Conservation (phyloP, 1,284 basidiomycete species). For the Ganoderma lingzhi region DNA sequence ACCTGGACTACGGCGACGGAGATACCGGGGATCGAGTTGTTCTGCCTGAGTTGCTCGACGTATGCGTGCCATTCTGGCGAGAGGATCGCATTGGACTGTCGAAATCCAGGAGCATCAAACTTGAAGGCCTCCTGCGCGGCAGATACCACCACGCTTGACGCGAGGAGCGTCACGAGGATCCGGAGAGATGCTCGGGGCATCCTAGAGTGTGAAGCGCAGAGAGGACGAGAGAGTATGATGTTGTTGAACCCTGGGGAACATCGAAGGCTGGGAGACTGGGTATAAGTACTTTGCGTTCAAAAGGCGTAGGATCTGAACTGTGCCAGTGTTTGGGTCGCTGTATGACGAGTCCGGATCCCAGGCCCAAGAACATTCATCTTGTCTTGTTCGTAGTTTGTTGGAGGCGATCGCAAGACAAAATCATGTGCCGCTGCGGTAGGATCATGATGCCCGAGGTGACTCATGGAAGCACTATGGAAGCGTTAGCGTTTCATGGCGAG, state of each 20-base stretch:
- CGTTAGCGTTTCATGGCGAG: too few relatives aligned
- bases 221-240: too few relatives aligned
- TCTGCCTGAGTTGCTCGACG: conserved; percentile 28
- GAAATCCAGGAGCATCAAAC: background rate
- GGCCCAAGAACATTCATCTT: background rate
- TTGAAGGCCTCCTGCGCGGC: background rate
- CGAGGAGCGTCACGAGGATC: background rate
- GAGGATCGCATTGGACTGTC: conserved; percentile 1
- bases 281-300: background rate
- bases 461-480: too few relatives aligned
- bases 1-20: conserved; percentile 33
- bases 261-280: background rate
- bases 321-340: background rate
- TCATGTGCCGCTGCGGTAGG: too few relatives aligned
- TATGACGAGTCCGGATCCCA: background rate
- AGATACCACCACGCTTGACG: background rate
- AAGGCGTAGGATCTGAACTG: background rate
- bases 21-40: conserved; percentile 33
- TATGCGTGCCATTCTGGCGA: conserved; percentile 17
- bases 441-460: too few relatives aligned
- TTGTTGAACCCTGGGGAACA: background rate
- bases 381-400: too few relatives aligned
- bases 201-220: background rate
- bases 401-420: too few relatives aligned
- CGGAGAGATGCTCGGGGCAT: background rate